Evolutionary conservation across 1,284 basidiomycete genomes (phyloP).

Genomic region (Heterobasidion occidentale): DNA sequence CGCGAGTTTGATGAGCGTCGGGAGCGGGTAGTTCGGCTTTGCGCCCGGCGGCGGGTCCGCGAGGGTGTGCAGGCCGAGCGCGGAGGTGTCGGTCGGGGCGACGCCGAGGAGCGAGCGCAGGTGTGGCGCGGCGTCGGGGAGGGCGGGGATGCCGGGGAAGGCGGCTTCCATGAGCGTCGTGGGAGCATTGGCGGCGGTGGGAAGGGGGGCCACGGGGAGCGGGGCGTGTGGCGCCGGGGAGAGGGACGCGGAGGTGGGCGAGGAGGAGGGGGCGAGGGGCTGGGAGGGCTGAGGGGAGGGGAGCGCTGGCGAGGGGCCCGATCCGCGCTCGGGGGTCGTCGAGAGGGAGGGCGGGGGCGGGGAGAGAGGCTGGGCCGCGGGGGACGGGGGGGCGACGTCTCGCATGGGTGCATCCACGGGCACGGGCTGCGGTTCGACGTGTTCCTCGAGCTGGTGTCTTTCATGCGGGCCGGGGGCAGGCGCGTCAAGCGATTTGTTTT

Average conservation of each 20-base stretch:
- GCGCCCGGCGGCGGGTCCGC: constrained; percentile 41
- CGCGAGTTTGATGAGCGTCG: constrained; percentile 61
- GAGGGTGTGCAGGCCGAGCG: constrained; percentile 40
- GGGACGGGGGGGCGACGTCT: background rate
- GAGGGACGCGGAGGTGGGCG: background rate
- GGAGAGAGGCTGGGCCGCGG: background rate
- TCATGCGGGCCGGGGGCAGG: background rate
- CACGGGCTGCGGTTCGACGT: background rate
- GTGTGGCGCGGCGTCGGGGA: constrained; percentile 32
- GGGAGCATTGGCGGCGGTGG: background rate
- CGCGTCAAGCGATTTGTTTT: background rate
- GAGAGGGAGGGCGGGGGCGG: background rate
- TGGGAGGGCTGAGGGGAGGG: background rate
- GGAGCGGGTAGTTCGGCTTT: constrained; percentile 48
- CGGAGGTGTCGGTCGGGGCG: constrained; percentile 17
- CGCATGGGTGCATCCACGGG: background rate
- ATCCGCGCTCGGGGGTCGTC: background rate
- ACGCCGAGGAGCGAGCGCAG: constrained; percentile 43
- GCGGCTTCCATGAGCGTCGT: background rate
- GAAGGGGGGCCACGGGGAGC: background rate
- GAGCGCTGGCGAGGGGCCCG: background rate
- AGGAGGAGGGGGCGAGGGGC: background rate
- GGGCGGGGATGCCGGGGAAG: constrained; percentile 4
- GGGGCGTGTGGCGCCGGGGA: background rate
- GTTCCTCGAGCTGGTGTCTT: background rate